Evolutionary conservation across 352 stramenopile species (phyloP).

Genomic region (Phytopythium oedochilum): DNA sequence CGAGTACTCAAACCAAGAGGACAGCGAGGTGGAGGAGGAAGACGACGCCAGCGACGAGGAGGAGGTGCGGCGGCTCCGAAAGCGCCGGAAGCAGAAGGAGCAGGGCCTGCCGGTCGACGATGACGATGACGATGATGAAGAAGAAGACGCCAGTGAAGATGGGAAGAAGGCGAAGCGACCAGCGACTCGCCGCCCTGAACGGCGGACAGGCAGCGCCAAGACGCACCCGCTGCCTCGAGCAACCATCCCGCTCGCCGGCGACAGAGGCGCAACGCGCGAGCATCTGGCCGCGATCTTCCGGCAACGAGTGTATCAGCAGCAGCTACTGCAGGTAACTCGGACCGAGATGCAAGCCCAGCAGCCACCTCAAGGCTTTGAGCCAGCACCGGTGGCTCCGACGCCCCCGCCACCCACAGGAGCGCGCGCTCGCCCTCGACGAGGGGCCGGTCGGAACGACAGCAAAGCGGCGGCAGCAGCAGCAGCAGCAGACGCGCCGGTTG

Average conservation of each 20-base stretch:
- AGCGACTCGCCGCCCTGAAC: neutral
- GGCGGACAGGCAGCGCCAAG: neutral
- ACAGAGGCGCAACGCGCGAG: constrained; percentile 23
- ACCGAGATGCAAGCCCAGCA: constrained; percentile 9
- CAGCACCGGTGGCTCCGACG: neutral
- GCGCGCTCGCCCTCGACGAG: neutral
- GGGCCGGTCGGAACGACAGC: constrained; percentile 9
- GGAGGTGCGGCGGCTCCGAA: constrained; percentile 10
- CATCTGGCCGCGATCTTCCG: constrained; percentile 63
- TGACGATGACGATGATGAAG: neutral
- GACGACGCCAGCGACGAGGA: constrained; percentile 15
- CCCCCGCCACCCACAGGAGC: neutral
- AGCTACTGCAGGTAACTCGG: constrained; percentile 28
- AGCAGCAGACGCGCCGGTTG: constrained; percentile 33
- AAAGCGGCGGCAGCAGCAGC: constrained; percentile 41
- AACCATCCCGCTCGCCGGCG: neutral
- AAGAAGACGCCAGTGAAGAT: neutral
- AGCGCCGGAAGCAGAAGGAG: constrained; percentile 2
- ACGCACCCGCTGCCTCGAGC: constrained; percentile 3
- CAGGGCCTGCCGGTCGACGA: constrained; percentile 6
- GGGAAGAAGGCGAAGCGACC: neutral
- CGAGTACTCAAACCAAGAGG: constrained; percentile 10
- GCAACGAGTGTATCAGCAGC: constrained; percentile 41
- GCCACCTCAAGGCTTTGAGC: neutral
- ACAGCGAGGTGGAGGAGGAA: constrained; percentile 17